These are phyloP conservation scores for Calamus simplicifolius DNA, from an alignment of 176 grass and related monocot species.

Conservation along the genomic window DNA sequence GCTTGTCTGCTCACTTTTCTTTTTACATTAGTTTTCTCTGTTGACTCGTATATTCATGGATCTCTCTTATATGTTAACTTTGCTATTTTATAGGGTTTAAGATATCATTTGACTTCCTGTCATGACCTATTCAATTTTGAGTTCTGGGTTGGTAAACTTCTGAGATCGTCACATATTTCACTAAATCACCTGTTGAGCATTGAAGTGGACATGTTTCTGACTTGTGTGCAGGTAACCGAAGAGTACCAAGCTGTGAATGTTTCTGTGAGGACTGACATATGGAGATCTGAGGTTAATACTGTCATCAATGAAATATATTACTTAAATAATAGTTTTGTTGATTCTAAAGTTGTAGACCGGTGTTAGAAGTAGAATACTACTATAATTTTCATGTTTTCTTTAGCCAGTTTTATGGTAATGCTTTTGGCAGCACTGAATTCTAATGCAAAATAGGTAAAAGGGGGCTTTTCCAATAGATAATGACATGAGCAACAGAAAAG, in stretches of 20 bases:
- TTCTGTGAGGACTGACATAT: slow-evolving; percentile 57
- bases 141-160: slow-evolving; percentile 92
- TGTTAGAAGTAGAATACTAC: no score
- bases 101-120: slow-evolving; percentile 71
- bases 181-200: slow-evolving; percentile 10
- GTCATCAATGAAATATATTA: no score
- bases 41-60: background rate
- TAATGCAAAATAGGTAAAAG: no score
- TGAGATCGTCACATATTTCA: slow-evolving; percentile 25
- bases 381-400: no score
- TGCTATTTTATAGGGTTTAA: slow-evolving; percentile 45
- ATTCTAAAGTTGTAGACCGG: no score
- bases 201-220: slow-evolving; percentile 18
- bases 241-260: slow-evolving; percentile 87
- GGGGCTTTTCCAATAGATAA: no score
- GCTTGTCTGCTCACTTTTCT: background rate
- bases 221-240: slow-evolving; percentile 66
- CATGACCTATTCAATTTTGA: slow-evolving; percentile 97
- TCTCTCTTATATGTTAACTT: slow-evolving; percentile 19
- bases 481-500: no score
- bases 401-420: no score
- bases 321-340: no score
- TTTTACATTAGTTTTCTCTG: slow-evolving; percentile 5
- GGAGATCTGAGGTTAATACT: slow-evolving; percentile 57
- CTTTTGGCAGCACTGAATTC: no score